Evolutionary conservation across 2,329 filamentous ascomycete genomes (phyloP), one percentile per base, ranked within the genome.

Genomic region (Tolypocladium nubicola): DNA sequence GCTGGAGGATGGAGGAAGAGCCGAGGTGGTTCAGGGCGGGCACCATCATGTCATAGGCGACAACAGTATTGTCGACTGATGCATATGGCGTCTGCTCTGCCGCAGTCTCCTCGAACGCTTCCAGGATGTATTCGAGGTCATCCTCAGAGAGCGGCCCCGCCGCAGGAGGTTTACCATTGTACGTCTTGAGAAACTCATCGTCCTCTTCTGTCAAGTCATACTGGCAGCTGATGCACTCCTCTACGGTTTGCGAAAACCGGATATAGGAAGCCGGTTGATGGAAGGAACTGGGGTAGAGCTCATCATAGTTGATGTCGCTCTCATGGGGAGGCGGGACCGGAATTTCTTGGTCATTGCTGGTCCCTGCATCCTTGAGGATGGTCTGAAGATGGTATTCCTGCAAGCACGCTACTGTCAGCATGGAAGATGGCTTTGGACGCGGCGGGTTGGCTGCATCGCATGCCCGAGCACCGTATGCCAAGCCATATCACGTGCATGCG

Each of bases 151-250:
- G 89, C 62, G 85, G 82, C 35, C 79, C 77, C 52, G 77, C 76
- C 50, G 81, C 73, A 60, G 85, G 78, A 66, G 82, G 85, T 74
- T 88, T 92, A 64, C 84, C 78, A 75, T 97, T 99, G 76, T 94
- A 87, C 63, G 83, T 80, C 68, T 87, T 89, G 65, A 99, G 82
- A 69, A 90, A 96, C 57, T 81, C 83, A 71, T 91, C 88, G 75
- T 99, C 94, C 67, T 96, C 90, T 63, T 87, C 86, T 35, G 86
- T 92, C 88, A 97, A 93, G 75, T 96, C 91, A 85, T 99, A 99
- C 66, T 87, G 84, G 70, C 87, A 89, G 66, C 89, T 89, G 68
- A 90, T 87, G 66, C 88, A 96, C 74, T 99, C 94, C 75, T 99
- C 94, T 60, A 99, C 93, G 3, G 94, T 99, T 64, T 96, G 93